These are phyloP conservation scores for Gracilaria domingensis DNA, from an alignment of 23 red algal genomes.

Conservation along the genomic window DNA sequence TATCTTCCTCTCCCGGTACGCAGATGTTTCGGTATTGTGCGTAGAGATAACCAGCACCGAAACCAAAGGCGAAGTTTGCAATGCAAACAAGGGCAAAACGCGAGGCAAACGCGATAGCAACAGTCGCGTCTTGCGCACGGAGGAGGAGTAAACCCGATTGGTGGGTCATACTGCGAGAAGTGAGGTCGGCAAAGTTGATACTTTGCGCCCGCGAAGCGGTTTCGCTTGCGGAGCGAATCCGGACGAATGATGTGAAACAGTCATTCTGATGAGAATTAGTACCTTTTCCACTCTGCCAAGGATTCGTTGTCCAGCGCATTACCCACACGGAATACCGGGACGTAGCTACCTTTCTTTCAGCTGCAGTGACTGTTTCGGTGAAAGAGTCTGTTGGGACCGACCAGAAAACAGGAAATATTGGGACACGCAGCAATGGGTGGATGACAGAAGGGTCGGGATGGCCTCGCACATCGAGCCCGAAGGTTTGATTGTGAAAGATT, in stretches of 20 bases:
- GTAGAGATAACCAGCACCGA: conserved; percentile 32
- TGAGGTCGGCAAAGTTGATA: neutral
- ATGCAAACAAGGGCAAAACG: conserved; percentile 57
- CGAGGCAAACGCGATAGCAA: conserved; percentile 34
- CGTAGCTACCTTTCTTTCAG: conserved; percentile 10
- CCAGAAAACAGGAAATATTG: neutral
- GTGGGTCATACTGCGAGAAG: conserved; percentile 8
- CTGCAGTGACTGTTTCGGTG: neutral
- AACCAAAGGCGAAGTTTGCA: conserved; percentile 59
- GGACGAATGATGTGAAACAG: neutral
- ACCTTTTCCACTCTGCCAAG: neutral
- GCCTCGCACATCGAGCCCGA: neutral
- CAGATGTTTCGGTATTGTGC: conserved; percentile 43
- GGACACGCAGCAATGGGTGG: neutral
- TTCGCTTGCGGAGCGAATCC: conserved; percentile 8
- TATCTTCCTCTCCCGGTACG: neutral
- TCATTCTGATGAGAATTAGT: neutral
- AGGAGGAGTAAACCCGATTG: conserved; percentile 27
- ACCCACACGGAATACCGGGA: neutral
- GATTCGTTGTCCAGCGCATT: conserved; percentile 11
- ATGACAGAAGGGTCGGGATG: neutral
- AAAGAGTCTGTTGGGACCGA: neutral
- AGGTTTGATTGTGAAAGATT: neutral
- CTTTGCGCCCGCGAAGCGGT: conserved; percentile 8
- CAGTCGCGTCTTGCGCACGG: conserved; percentile 46